Evolutionary conservation across 2,329 filamentous ascomycete species (phyloP), one percentile per base, ranked within the genome.

Genomic region (Drechslera avenae): DNA sequence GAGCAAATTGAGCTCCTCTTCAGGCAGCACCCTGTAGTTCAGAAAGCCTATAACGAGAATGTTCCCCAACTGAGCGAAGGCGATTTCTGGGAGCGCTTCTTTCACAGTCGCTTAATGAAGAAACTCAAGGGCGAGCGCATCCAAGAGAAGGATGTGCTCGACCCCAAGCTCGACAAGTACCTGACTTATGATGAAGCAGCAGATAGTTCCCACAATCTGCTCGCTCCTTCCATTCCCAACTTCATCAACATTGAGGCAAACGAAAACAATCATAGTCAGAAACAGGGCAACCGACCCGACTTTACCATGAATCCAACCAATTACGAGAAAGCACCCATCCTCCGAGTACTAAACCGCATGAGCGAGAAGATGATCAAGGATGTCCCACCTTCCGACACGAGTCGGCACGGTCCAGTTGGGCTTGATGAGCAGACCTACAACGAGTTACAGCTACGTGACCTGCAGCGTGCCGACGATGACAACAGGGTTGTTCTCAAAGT

Each of bases 1-100:
- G 92, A 97, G 73, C 92, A 97, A 73, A 90, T 97, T 43, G 88
- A 92, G 67, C 84, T 96, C 68, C 94, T 99, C 45, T 92, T 99
- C 74, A 86, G 84, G 53, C 94, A 97, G 72, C 93, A 99, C 73
- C 91, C 94, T 2, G 80, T 99, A 0, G 88, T 99, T 52, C 89
- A 90, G 70, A 85, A 86, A 16, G 89, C 96, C 5, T 97, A 97
- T 73, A 91, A 97, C 68, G 92, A 97, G 68, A 91, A 92, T 59
- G 91, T 97, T 3, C 72, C 72, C 0, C 91, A 90, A 4, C 75
- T 95, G 32, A 85, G 82, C 19, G 90, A 96, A 65, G 81, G 81
- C 48, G 86, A 90, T 41, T 99, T 99, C 70, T 99, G 93, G 92
- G 89, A 89, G 5, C 84, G 90, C 12, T 99, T 99, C 75, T 97